phyloP scores from a whole-genome alignment of 495 filamentous ascomycete genomes.

The Penicillium lividum region DNA sequence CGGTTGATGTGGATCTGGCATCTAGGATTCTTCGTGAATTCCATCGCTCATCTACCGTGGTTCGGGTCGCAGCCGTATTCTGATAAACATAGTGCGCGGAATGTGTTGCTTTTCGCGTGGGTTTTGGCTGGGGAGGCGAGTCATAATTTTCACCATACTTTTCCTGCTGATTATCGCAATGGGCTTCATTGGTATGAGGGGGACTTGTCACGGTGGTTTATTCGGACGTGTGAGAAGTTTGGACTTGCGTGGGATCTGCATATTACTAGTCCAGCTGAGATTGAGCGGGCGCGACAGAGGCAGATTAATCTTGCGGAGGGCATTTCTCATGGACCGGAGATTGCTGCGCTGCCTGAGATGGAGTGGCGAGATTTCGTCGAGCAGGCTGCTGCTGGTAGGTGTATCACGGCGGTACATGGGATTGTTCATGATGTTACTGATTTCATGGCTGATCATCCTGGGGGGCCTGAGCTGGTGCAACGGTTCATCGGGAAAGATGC shows the following conservation, averaged over 20 bases:
- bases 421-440: constrained; percentile 8
- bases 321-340: not conserved
- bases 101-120: constrained; percentile 27
- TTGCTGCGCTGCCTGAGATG: not conserved
- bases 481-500: constrained; percentile 31
- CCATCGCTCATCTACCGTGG: constrained; percentile 30
- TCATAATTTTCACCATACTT: constrained; percentile 38
- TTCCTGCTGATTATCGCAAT: constrained; percentile 36
- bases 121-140: constrained; percentile 32
- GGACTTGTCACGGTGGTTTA: constrained; percentile 32
- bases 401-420: not conserved
- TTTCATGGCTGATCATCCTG: constrained; percentile 28
- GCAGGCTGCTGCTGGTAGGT: not conserved
- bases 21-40: constrained; percentile 36
- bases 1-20: constrained; percentile 17
- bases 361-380: constrained; percentile 4
- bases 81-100: constrained; percentile 24
- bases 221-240: constrained; percentile 25
- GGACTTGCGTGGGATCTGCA: constrained; percentile 30
- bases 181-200: constrained; percentile 32
- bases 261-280: constrained; percentile 18
- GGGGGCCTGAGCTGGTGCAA: constrained; percentile 25
- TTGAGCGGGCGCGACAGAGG: constrained; percentile 14
- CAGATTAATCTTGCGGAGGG: constrained; percentile 1
- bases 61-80: constrained; percentile 34